Conservation (phyloP, 495 filamentous ascomycete genomes). For the Hyaloscypha hepaticicola region DNA sequence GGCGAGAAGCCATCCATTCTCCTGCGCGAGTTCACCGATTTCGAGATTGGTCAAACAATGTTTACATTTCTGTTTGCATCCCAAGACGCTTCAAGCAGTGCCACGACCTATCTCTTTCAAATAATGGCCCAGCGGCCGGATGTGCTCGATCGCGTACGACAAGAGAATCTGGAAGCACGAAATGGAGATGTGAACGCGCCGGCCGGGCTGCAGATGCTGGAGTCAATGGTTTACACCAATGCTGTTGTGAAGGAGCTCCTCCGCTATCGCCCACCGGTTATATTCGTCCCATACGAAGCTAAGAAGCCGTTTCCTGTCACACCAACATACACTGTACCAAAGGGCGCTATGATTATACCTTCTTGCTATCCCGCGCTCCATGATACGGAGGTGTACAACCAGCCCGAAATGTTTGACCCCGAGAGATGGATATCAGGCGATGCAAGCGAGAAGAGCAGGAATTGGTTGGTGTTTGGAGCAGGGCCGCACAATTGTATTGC, state of each 20-base stretch:
- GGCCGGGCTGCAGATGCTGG: conserved; percentile 78
- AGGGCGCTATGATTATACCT: conserved; percentile 92
- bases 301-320: conserved; percentile 96
- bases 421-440: conserved; percentile 90
- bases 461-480: conserved; percentile 95
- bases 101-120: conserved; percentile 93
- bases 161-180: conserved; percentile 80
- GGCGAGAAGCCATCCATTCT: conserved; percentile 77
- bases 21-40: conserved; percentile 84
- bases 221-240: conserved; percentile 85
- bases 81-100: conserved; percentile 93
- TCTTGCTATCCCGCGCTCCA: conserved; percentile 90
- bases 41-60: conserved; percentile 89
- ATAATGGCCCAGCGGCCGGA: conserved; percentile 92
- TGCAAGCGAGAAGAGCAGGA: conserved; percentile 84
- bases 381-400: conserved; percentile 88
- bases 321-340: conserved; percentile 84
- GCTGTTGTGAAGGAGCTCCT: conserved; percentile 92
- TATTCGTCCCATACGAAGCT: conserved; percentile 93
- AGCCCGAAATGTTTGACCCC: conserved; percentile 85
- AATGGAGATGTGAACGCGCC: conserved; percentile 70
- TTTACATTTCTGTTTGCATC: conserved; percentile 99
- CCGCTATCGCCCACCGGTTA: conserved; percentile 91
- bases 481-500: conserved; percentile 96
- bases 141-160: conserved; percentile 81